Evolutionary conservation across 202 grass and related monocot genomes (phyloP), one percentile per base, ranked within the genome.

Genomic region (Dendrocalamus latiflorus): DNA sequence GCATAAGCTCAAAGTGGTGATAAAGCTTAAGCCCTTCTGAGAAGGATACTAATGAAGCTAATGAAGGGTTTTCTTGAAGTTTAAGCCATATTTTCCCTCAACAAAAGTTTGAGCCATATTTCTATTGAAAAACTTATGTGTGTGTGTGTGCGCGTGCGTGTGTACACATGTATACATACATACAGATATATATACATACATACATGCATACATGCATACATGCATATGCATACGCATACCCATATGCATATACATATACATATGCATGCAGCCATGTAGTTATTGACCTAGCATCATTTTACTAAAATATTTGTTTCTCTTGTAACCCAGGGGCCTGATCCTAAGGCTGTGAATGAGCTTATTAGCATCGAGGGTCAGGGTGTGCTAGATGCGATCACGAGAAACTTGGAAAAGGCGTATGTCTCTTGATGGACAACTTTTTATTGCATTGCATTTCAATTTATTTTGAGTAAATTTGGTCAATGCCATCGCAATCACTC

Each of bases 391-490:
- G 59, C 86, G 58, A 91, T 94, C 60, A 59, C 68, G 72, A 41
- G 68, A 37, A 87, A 96, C 83, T 69, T 99, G 55, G 88, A 89
- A 54, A 95, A 89, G 21, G 81, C 55, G 96, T 99, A 99, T 53
- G 72, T 89, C 36, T 85, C 61, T 74, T 73, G 65, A 58, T 61
- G 37, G 65, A 28, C 33, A 60, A 67, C 1, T 77, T 83, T 84
- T 50, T 60, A 58, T 75, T 74, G 10, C 36, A 25, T 74, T 63
- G 15, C 39, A 33, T 8, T 80, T 74, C 20, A 12, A 11, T 56
- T 24, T 79, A 17, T 49, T 38, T 22, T 18, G 45, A 16, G 14
- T 48, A 16, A 48, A 48, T 16, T 48, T 48, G 45, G 45, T 48
- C 14, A 16, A 48, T 48, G 4, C 14, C 15, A 48, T 48, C 42